A percentile compares a stretch with the other conserved stretches of the same genome.
phyloP scores from a whole-genome alignment of 192 early-diverging fungal species.

The Coemansia umbellata region DNA sequence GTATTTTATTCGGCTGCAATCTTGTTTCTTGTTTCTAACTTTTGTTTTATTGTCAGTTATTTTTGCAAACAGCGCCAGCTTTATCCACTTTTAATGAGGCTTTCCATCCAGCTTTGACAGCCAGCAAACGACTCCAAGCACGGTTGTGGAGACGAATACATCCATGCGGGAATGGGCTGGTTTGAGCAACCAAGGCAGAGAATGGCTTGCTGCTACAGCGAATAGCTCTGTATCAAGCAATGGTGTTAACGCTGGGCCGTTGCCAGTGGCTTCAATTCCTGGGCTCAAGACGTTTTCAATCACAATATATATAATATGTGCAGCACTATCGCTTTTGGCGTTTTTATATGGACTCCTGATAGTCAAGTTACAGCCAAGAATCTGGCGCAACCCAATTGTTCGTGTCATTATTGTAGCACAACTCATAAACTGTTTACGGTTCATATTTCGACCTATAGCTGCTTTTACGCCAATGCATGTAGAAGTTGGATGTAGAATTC shows the following conservation, averaged over 20 bases:
- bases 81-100: no score
- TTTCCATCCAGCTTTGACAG: no score
- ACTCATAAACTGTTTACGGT: slow-evolving; percentile 23
- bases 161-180: no score
- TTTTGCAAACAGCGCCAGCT: no score
- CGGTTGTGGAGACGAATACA: no score
- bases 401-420: slow-evolving; percentile 29
- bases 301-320: slow-evolving; percentile 6
- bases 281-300: slow-evolving; percentile 9
- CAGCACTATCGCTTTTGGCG: slow-evolving; percentile 6
- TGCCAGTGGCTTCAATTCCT: not conserved
- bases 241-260: slow-evolving; percentile 6
- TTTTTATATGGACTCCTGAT: slow-evolving; percentile 26
- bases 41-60: no score
- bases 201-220: no score
- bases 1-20: no score
- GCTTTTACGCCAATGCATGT: not conserved
- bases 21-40: no score
- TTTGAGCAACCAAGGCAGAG: no score
- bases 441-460: slow-evolving; percentile 16
- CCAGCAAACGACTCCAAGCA: no score
- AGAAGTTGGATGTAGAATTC: slow-evolving; percentile 19
- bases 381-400: slow-evolving; percentile 27
- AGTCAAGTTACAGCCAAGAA: not conserved
- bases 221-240: not conserved